Conservation (phyloP, 805 yeast species). For the Candida silvicultrix region DNA sequence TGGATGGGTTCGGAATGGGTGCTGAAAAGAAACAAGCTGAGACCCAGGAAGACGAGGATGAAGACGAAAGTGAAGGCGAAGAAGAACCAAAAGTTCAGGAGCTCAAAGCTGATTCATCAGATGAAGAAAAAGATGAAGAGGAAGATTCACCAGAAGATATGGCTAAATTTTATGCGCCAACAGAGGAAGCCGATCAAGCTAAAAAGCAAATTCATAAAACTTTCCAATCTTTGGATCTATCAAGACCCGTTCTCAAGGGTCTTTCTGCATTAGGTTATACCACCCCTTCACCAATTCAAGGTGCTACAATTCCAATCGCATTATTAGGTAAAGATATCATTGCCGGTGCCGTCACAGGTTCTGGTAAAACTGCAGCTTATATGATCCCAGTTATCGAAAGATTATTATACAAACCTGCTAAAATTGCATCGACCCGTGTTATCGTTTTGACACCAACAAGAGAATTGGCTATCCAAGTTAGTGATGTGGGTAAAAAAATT, state of each 20-base stretch:
- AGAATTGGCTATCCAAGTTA: constrained; percentile 94
- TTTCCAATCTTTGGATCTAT: constrained; percentile 72
- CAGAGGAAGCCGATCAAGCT: constrained; percentile 47
- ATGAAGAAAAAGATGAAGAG: constrained; percentile 30
- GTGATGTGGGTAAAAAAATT: constrained; percentile 85
- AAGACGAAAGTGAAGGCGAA: constrained; percentile 28
- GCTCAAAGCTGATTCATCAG: constrained; percentile 30
- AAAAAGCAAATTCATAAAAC: constrained; percentile 47
- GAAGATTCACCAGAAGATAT: constrained; percentile 78
- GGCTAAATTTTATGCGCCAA: constrained; percentile 66
- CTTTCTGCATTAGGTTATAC: constrained; percentile 73
- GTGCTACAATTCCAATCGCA: constrained; percentile 90
- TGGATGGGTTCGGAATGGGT: constrained; percentile 40
- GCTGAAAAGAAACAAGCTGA: constrained; percentile 25
- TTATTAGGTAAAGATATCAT: constrained; percentile 91
- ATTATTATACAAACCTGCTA: constrained; percentile 80
- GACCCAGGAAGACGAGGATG: constrained; percentile 27
- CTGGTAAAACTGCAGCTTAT: constrained; percentile 99
- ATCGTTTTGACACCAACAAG: constrained; percentile 92
- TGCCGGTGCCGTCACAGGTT: constrained; percentile 99
- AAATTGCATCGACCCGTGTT: constrained; percentile 83
- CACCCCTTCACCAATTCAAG: constrained; percentile 92
- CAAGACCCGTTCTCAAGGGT: constrained; percentile 88
- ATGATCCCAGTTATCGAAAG: constrained; percentile 95
- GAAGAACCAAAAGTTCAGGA: constrained; percentile 25